Evolutionary conservation across 1,284 basidiomycete species (phyloP).

Genomic region (Cystobasidium sp.): DNA sequence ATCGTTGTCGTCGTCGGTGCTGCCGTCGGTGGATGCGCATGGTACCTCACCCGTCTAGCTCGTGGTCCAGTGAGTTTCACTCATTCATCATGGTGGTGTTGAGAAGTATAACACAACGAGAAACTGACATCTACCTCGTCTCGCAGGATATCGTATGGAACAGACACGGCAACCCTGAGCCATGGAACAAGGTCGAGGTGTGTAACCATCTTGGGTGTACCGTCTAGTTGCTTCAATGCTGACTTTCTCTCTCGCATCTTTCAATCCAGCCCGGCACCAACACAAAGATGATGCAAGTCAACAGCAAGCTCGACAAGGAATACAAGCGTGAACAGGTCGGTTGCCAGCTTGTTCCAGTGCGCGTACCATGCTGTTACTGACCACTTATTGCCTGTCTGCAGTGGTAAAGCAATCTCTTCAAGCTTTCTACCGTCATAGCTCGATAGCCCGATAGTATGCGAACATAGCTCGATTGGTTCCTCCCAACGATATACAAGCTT

Average conservation of each 20-base stretch:
- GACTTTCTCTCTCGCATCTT: neutral
- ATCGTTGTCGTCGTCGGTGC: conserved; percentile 25
- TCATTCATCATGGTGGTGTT: neutral
- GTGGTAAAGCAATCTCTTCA: neutral
- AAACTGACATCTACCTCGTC: neutral
- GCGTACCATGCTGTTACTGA: neutral
- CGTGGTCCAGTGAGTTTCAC: conserved; percentile 62
- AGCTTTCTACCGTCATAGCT: neutral
- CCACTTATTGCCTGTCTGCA: neutral
- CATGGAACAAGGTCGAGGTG: conserved; percentile 25
- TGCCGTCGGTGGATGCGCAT: conserved; percentile 53
- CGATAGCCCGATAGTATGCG: no score
- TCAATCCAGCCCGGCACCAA: conserved; percentile 3
- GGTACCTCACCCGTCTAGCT: conserved; percentile 74
- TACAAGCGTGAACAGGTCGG: conserved; percentile 24
- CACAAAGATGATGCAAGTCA: conserved; percentile 28
- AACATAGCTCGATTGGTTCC: no score
- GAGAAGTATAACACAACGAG: neutral
- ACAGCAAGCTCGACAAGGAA: conserved; percentile 17
- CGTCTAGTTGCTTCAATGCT: neutral
- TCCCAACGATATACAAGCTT: no score
- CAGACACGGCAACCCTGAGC: conserved; percentile 29
- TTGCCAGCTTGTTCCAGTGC: neutral
- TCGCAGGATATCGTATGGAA: conserved; percentile 16
- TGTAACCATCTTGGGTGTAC: neutral